Evolutionary conservation across 176 grass and related monocot species (phyloP), one percentile per base, ranked within the genome.

Genomic region (Raddia guianensis): DNA sequence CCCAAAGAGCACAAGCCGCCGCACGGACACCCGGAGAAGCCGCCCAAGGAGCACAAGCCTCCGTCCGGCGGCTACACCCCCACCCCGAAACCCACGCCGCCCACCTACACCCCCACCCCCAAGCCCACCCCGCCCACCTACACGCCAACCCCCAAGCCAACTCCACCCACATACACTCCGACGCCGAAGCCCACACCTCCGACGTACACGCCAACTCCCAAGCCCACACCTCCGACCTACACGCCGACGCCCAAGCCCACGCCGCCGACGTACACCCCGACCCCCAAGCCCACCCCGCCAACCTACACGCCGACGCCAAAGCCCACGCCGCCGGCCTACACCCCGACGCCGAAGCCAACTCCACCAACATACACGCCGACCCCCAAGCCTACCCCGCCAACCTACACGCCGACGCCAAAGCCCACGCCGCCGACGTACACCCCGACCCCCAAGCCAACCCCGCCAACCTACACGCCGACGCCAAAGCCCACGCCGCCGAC

Each of bases 391-490:
- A 63, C 19, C 0, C 74, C 57, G 0, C 54, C 79, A 0, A 19
- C 77, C 0, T 61, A 48, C 68, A 73, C 27, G 0, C 67, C 66
- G 0, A 54, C 4, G 0, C 76, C 76, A 0, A 66, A n/a, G 15
- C 48, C 76, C 0, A 73, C 32, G 0, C 70, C 70, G 0, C 68
- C 68, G 0, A 51, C 47, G 0, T 71, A 71, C 49, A 68, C 63
- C 0, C 44, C 74, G 0, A 77, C 20, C 0, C 68, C 68, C 0
- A 72, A 49, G 48, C 69, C 69, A 0, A 52, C 69, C 0, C 65
- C 84, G 2, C 84, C 84, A 0, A 79, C 45, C 0, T 73, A 86
- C 83, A 73, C 4, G 0, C 83, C 83, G 0, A 85, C 56, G 2
- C 83, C 83, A 0, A 60, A 73, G 9, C 65, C 35, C 0, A 42